phyloP scores from a whole-genome alignment of 345 rosid species.

The Erucastrum elatum region DNA sequence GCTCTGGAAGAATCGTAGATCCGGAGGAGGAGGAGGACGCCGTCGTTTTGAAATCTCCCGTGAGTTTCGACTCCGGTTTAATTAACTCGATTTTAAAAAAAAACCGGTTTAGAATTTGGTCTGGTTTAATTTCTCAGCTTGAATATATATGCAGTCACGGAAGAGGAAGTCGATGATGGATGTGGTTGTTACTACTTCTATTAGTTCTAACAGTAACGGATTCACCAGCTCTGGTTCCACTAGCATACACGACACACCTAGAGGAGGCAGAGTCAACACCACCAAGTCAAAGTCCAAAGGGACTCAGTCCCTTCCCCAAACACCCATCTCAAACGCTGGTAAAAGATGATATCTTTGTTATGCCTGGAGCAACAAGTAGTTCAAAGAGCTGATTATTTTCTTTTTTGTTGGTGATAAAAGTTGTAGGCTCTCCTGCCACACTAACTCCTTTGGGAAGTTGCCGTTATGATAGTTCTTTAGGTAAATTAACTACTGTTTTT shows the following conservation, averaged over 20 bases:
- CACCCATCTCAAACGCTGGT: constrained; percentile 73
- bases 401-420: neutral
- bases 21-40: constrained; percentile 50
- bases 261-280: constrained; percentile 61
- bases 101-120: too few species aligned
- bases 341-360: constrained; percentile 16
- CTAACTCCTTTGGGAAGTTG: constrained; percentile 84
- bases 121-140: too few species aligned
- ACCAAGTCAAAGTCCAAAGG: constrained; percentile 65
- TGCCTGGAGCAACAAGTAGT: constrained; percentile 4
- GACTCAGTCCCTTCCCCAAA: constrained; percentile 62
- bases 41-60: constrained; percentile 74
- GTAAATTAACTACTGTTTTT: constrained; percentile 41
- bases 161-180: constrained; percentile 57
- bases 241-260: constrained; percentile 59
- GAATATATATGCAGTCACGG: constrained; percentile 46
- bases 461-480: constrained; percentile 93
- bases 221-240: constrained; percentile 51
- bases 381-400: constrained; percentile 23
- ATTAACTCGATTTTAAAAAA: neutral
- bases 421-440: constrained; percentile 73
- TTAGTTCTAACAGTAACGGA: constrained; percentile 35
- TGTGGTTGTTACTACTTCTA: constrained; percentile 39
- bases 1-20: constrained; percentile 41
- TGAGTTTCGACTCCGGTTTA: constrained; percentile 43